Base-by-base conservation (phyloP, 2,329 filamentous ascomycete genomes). In the Sordariomycetes sp. region DNA sequence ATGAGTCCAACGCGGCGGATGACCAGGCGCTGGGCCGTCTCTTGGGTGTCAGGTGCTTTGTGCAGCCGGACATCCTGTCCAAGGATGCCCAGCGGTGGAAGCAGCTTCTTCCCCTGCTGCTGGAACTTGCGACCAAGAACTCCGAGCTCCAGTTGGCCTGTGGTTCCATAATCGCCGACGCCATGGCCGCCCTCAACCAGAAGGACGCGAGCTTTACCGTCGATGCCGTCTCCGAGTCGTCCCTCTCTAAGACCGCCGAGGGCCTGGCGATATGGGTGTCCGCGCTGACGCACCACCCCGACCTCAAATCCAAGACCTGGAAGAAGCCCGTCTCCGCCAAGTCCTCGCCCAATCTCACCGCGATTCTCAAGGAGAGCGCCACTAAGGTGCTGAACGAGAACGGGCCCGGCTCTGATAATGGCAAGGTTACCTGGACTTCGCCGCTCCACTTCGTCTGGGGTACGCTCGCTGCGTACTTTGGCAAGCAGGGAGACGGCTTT, bases 391-490 rank as follows among this genome's bases (percentile, higher is more conserved):
- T 79, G 10, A 70, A 72, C 24, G 69, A 68, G 2, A 68, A 71
- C 36, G 68, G 20, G 8, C 20, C 20, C 13, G 64, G 68, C 22
- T 65, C 71, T 50, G 77, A 76, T 63, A 72, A 73, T 32, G 82
- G 82, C 65, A 85, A 87, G 60, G 85, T 86, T 22, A 85, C 83
- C 59, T 91, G 89, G 79, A 90, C 84, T 58, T 82, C 87, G 1
- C 87, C 89, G 64, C 75, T 94, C 57, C 89, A 90, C 64, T 95
- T 95, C 67, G 89, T 90, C 0, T 96, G 92, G 92, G 82, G 87
- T 61, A 72, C 90, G 25, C 81, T 96, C 22, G 69, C 96, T 17
- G 70, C 65, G 1, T 74, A 77, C 59, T 82, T 77, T 61, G 62
- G 74, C 25, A 69, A 71, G 54, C 66, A 68, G n/a, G 69, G 64